These are phyloP conservation scores for Myotisia sp. DNA, from an alignment of 2,329 filamentous ascomycete genomes.

Conservation along the genomic window DNA sequence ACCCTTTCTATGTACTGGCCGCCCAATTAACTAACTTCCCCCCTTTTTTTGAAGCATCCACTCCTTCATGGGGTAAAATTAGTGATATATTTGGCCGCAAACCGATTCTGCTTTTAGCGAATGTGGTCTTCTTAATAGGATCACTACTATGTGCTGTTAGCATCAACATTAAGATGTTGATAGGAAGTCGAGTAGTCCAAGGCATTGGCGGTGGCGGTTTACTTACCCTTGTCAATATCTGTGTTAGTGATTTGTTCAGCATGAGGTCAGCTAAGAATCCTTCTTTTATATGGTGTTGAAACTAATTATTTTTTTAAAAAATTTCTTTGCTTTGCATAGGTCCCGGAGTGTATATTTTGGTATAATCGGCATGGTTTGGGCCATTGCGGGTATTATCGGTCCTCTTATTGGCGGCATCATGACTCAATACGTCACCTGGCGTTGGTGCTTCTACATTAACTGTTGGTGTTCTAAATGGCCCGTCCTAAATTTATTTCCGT, in stretches of 20 bases:
- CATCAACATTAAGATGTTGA: conserved; percentile 46
- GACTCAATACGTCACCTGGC: conserved; percentile 43
- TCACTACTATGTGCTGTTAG: conserved; percentile 47
- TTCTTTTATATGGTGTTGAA: too few relatives aligned
- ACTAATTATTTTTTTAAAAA: too few relatives aligned
- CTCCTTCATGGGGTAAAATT: conserved; percentile 45
- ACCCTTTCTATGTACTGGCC: neutral
- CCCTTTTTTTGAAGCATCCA: conserved; percentile 18
- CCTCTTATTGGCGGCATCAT: conserved; percentile 19
- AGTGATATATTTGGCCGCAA: conserved; percentile 56
- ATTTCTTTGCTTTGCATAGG: conserved; percentile 47
- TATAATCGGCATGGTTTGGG: conserved; percentile 33
- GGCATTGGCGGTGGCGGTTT: conserved; percentile 51
- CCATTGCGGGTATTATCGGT: conserved; percentile 22
- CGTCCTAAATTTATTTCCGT: too few relatives aligned
- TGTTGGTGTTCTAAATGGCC: conserved; percentile 17
- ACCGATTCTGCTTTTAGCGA: conserved; percentile 45
- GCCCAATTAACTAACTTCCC: conserved; percentile 2
- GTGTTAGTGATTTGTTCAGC: conserved; percentile 50
- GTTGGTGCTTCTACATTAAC: conserved; percentile 50
- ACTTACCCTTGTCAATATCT: conserved; percentile 49
- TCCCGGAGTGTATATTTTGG: conserved; percentile 40
- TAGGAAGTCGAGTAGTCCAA: conserved; percentile 48
- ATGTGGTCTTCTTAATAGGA: conserved; percentile 47
- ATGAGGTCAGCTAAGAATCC: conserved; percentile 29